These are phyloP conservation scores for Starmerella etchellsii DNA, from an alignment of 805 yeast species.

Conservation along the genomic window DNA sequence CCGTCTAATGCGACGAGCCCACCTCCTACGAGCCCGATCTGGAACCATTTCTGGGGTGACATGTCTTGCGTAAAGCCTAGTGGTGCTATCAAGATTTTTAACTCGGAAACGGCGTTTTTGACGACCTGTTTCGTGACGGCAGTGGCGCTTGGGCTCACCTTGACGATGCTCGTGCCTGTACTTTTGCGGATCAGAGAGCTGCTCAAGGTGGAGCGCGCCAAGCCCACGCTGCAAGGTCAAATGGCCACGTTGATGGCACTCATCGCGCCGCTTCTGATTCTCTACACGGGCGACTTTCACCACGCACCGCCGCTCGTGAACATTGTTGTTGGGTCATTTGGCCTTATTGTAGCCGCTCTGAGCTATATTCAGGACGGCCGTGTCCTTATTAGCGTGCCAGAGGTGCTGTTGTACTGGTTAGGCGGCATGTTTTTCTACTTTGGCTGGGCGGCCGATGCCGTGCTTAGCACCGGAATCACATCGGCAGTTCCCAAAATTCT, in stretches of 20 bases:
- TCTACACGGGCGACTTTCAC: constrained; percentile 4
- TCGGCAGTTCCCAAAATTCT: not conserved
- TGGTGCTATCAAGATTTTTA: constrained; percentile 12
- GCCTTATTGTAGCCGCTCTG: constrained; percentile 9
- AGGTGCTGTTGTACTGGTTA: constrained; percentile 20
- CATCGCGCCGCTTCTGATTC: constrained; percentile 8
- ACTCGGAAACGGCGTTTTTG: constrained; percentile 19
- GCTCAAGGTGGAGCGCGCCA: constrained; percentile 13
- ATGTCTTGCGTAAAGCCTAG: constrained; percentile 4
- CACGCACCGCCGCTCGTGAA: constrained; percentile 8
- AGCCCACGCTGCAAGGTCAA: constrained; percentile 15
- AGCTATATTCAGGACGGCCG: constrained; percentile 22
- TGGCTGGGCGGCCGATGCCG: constrained; percentile 14
- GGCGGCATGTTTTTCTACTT: constrained; percentile 10
- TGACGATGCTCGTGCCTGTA: constrained; percentile 10
- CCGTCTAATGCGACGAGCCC: too few relatives aligned
- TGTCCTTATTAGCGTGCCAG: constrained; percentile 17
- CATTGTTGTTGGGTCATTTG: constrained; percentile 6
- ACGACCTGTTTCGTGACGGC: constrained; percentile 16
- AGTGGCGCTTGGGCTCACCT: constrained; percentile 12
- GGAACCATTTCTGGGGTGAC: constrained; percentile 8
- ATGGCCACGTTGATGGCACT: constrained; percentile 13
- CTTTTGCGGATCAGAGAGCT: constrained; percentile 10
- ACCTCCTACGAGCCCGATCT: too few relatives aligned
- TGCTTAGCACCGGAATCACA: not conserved